Evolutionary conservation across 371 early-diverging fungal species (phyloP).

Genomic region (Quaeritorhiza haematococci): DNA sequence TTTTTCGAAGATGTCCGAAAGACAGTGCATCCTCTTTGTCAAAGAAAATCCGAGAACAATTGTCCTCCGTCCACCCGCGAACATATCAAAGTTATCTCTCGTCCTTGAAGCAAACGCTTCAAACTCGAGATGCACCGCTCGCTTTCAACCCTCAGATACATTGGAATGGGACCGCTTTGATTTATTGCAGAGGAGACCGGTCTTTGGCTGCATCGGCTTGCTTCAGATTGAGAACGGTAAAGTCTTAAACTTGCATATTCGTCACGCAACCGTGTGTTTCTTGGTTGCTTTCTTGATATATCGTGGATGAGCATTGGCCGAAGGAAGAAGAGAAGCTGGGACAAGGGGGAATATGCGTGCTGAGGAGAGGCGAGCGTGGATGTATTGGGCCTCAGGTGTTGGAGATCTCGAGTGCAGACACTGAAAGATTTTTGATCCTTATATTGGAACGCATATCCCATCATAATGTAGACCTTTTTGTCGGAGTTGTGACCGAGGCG

Average conservation of each 20-base stretch:
- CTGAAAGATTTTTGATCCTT: not conserved
- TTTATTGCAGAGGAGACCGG: conserved; percentile 41
- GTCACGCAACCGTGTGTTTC: not conserved
- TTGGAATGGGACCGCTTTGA: conserved; percentile 6
- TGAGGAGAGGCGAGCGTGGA: too few relatives aligned
- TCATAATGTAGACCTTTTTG: conserved; percentile 55
- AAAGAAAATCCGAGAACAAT: conserved; percentile 18
- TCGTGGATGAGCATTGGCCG: too few relatives aligned
- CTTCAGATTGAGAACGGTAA: conserved; percentile 60
- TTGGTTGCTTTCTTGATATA: conserved; percentile 5
- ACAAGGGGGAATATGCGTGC: too few relatives aligned
- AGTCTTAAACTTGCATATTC: not conserved
- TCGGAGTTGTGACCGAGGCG: conserved; percentile 64
- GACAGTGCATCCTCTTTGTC: conserved; percentile 18
- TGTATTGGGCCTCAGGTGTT: not conserved
- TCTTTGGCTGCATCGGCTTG: conserved; percentile 68
- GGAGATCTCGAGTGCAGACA: conserved; percentile 5
- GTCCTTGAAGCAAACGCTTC: conserved; percentile 13
- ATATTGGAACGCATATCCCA: conserved; percentile 1
- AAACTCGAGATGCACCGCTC: conserved; percentile 5
- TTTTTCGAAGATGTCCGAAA: too few relatives aligned
- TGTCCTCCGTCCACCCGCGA: conserved; percentile 25
- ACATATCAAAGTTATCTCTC: conserved; percentile 20
- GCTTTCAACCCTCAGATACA: conserved; percentile 20
- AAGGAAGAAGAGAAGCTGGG: too few relatives aligned